phyloP scores from a whole-genome alignment of 2,329 filamentous ascomycete genomes.

The Mycocentrospora acerina region DNA sequence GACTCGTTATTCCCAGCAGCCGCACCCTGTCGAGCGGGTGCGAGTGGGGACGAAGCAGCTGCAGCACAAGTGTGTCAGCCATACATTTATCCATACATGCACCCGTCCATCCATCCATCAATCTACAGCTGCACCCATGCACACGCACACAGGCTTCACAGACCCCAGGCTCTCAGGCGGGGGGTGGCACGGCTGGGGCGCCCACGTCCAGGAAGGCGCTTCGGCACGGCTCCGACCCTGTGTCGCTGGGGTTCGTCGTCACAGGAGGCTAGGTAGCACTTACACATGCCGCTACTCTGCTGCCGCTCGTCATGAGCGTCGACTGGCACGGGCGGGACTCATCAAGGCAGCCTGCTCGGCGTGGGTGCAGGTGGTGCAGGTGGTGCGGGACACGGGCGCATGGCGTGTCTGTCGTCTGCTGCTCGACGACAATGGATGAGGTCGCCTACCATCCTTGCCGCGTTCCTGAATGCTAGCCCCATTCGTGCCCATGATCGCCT shows the following conservation, averaged over 20 bases:
- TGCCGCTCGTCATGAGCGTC: conserved; percentile 34
- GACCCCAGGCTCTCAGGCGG: no score
- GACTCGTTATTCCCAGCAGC: conserved; percentile 38
- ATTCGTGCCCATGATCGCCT: conserved; percentile 27
- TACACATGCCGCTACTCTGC: conserved; percentile 42
- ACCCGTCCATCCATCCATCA: no score
- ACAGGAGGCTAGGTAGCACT: conserved; percentile 18
- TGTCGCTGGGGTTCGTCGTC: conserved; percentile 3
- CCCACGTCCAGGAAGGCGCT: conserved; percentile 17
- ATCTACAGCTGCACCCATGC: no score
- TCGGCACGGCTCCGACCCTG: conserved; percentile 19
- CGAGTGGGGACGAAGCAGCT: conserved; percentile 43
- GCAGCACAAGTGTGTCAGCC: conserved; percentile 34
- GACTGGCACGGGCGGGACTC: conserved; percentile 10
- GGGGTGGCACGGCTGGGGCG: no score
- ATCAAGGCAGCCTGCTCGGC: conserved; percentile 15
- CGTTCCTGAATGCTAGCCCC: conserved; percentile 30
- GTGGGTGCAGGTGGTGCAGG: conserved; percentile 10
- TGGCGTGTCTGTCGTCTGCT: conserved; percentile 4
- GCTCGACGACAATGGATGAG: conserved; percentile 13
- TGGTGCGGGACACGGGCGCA: conserved; percentile 6
- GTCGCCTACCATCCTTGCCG: conserved; percentile 15
- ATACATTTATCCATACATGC: no score
- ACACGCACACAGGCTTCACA: no score
- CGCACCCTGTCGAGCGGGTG: conserved; percentile 42